These are phyloP conservation scores for Phaeosphaeriaceae sp. DNA, from an alignment of 2,329 filamentous ascomycete genomes.

Conservation along the genomic window DNA sequence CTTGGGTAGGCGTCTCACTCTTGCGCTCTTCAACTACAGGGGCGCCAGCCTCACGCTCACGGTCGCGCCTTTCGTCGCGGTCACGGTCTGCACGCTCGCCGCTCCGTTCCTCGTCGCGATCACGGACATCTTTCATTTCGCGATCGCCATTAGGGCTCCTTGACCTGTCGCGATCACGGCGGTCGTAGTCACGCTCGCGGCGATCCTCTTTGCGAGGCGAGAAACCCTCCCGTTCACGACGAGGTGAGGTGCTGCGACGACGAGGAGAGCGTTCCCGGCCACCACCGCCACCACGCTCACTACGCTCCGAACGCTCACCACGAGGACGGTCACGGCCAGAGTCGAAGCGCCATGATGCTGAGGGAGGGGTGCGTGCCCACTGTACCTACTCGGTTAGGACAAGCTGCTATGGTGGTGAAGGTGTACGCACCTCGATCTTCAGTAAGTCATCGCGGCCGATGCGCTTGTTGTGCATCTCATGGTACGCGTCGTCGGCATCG, in stretches of 20 bases:
- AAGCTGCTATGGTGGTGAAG: background rate
- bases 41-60: constrained; percentile 68
- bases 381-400: constrained; percentile 51
- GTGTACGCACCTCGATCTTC: constrained; percentile 87
- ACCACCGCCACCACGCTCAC: constrained; percentile 72
- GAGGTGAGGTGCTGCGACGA: constrained; percentile 57
- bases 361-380: constrained; percentile 98
- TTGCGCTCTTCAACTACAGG: constrained; percentile 93
- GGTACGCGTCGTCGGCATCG: constrained; percentile 97
- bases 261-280: constrained; percentile 62
- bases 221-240: constrained; percentile 67
- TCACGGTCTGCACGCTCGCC: constrained; percentile 52
- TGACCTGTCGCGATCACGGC: constrained; percentile 77
- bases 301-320: constrained; percentile 63
- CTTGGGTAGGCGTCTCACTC: constrained; percentile 60
- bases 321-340: constrained; percentile 63
- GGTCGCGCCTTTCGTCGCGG: constrained; percentile 44
- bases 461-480: constrained; percentile 99
- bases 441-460: constrained; percentile 92
- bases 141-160: constrained; percentile 65
- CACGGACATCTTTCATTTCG: constrained; percentile 57
- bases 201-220: constrained; percentile 79
- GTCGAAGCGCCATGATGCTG: constrained; percentile 98
- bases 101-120: constrained; percentile 67
- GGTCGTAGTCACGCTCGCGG: constrained; percentile 69